Evolutionary conservation across 108 stramenopile genomes (phyloP).

Genomic region (Stephanodiscus minutulus): DNA sequence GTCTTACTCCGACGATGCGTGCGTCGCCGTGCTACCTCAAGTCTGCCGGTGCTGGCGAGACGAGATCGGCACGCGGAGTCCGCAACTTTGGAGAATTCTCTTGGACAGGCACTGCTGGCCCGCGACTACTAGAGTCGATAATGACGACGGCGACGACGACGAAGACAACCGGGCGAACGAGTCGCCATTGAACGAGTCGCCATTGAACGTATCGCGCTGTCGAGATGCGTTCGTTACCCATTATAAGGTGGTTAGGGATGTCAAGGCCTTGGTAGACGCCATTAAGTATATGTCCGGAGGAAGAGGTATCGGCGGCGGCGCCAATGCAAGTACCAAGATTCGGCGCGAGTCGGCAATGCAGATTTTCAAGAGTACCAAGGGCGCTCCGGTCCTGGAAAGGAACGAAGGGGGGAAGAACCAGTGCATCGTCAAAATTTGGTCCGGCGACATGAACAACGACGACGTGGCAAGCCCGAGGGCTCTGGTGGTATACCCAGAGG

Average conservation of each 20-base stretch:
- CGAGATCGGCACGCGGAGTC: conserved; percentile 35
- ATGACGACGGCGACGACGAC: neutral
- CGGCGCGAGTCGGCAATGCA: conserved; percentile 37
- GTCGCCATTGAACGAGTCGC: neutral
- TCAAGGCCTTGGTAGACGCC: conserved; percentile 29
- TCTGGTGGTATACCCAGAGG: conserved; percentile 26
- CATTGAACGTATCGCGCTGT: neutral
- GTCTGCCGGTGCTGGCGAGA: conserved; percentile 35
- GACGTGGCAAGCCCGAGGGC: conserved; percentile 12
- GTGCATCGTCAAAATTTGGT: conserved; percentile 38
- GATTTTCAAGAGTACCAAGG: conserved; percentile 32
- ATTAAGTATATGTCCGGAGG: conserved; percentile 16
- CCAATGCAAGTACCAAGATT: neutral
- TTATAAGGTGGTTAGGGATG: conserved; percentile 33
- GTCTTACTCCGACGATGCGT: conserved; percentile 29
- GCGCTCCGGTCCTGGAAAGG: conserved; percentile 16
- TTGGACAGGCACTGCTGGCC: conserved; percentile 33
- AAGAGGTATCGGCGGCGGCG: neutral
- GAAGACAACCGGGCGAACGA: neutral
- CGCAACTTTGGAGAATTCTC: conserved; percentile 43
- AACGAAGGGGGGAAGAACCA: conserved; percentile 3
- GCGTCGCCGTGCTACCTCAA: conserved; percentile 28
- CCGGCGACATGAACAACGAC: neutral
- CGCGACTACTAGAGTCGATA: neutral
- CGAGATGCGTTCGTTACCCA: conserved; percentile 36